phyloP scores from a whole-genome alignment of 1,284 basidiomycete species.

The Abortiporus biennis region DNA sequence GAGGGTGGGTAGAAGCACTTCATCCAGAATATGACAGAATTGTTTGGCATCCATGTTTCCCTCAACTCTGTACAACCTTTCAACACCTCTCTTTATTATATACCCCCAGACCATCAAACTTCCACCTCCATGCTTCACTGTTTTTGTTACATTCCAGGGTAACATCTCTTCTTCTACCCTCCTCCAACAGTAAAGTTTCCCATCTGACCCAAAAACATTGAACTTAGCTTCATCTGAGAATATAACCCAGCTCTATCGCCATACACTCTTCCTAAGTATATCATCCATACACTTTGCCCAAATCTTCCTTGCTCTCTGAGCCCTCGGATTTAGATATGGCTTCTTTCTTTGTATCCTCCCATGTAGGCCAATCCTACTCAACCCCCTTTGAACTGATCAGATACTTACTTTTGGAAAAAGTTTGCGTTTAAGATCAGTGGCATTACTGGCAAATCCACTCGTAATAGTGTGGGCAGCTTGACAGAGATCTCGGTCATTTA shows the following conservation, averaged over 20 bases:
- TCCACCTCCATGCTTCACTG: conserved; percentile 19
- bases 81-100: conserved; percentile 15
- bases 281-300: background rate
- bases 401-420: background rate
- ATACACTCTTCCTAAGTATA: background rate
- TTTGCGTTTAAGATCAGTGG: background rate
- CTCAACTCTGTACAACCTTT: conserved; percentile 19
- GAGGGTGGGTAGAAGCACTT: conserved; percentile 22
- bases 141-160: conserved; percentile 3
- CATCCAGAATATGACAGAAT: conserved; percentile 23
- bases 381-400: background rate
- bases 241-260: background rate
- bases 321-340: background rate
- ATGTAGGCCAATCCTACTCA: background rate
- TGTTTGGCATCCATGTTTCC: conserved; percentile 19
- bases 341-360: background rate
- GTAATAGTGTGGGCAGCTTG: background rate
- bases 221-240: background rate
- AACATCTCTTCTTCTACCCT: background rate
- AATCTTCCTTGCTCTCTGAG: background rate
- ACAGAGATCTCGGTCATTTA: background rate
- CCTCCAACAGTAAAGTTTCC: background rate
- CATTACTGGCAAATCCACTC: background rate
- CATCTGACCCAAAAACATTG: background rate
- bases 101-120: conserved; percentile 26